Evolutionary conservation across 2,329 filamentous ascomycete species (phyloP).

Genomic region (Pyrenochaeta sp.): DNA sequence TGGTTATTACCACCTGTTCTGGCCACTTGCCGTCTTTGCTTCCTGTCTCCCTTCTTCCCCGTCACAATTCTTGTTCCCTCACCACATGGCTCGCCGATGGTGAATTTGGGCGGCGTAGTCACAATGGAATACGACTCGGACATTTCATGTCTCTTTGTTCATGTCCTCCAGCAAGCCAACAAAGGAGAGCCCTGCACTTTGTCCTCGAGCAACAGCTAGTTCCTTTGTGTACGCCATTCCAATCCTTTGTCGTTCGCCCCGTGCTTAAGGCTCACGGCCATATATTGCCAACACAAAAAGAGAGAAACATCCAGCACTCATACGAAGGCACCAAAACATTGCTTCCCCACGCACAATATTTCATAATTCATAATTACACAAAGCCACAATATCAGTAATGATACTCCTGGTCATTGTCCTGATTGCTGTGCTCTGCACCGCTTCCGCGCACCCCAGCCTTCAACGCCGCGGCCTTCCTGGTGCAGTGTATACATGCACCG

Average conservation of each 20-base stretch:
- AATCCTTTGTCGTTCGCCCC: slow-evolving; percentile 6
- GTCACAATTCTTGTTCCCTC: neutral
- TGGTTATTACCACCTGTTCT: slow-evolving; percentile 28
- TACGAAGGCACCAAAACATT: slow-evolving; percentile 7
- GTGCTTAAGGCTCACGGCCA: too few species aligned
- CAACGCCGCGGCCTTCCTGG: slow-evolving; percentile 43
- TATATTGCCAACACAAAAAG: slow-evolving; percentile 18
- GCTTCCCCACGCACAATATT: slow-evolving; percentile 5
- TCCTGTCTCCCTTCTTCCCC: slow-evolving; percentile 14
- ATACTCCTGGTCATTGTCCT: slow-evolving; percentile 11
- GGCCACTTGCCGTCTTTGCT: slow-evolving; percentile 10
- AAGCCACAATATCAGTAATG: slow-evolving; percentile 4
- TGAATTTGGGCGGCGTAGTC: slow-evolving; percentile 33
- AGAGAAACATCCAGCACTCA: neutral
- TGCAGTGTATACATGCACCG: slow-evolving; percentile 43
- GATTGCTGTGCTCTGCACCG: slow-evolving; percentile 11
- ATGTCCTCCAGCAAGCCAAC: slow-evolving; percentile 32
- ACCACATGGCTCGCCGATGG: slow-evolving; percentile 24
- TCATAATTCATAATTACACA: slow-evolving; percentile 3
- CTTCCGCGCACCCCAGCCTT: slow-evolving; percentile 20
- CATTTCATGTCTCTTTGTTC: slow-evolving; percentile 28
- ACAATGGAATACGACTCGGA: slow-evolving; percentile 36
- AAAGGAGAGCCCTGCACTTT: slow-evolving; percentile 27
- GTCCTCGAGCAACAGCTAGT: slow-evolving; percentile 10
- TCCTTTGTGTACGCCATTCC: slow-evolving; percentile 4